Percentiles rank a stretch among this genome's conserved stretches.
These are phyloP conservation scores for Syzygium aromaticum DNA, from an alignment of 345 rosid genomes.

Conservation along the genomic window DNA sequence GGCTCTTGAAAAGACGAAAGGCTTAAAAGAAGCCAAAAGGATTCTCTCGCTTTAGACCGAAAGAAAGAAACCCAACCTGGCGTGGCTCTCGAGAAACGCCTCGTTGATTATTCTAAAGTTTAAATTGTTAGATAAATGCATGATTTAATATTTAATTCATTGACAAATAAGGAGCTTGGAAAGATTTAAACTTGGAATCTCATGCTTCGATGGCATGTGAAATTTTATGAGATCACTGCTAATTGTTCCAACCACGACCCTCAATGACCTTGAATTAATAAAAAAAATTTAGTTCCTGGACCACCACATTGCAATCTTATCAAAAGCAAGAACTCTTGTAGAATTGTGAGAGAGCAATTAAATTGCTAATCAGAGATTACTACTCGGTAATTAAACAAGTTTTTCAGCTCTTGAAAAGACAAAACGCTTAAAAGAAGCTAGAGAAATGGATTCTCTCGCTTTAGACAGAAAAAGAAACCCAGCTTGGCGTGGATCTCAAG, in stretches of 20 bases:
- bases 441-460: neutral
- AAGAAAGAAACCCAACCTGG: neutral
- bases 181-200: neutral
- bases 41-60: neutral
- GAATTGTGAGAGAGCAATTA: neutral
- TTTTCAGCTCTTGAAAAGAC: neutral
- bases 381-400: neutral
- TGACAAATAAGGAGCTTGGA: accelerated
- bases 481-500: neutral
- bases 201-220: neutral
- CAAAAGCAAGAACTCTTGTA: too few relatives aligned
- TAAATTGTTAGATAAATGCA: accelerated
- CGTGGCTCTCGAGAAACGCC: neutral
- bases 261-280: too few relatives aligned
- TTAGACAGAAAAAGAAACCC: neutral
- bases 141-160: neutral
- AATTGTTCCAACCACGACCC: neutral
- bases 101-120: neutral
- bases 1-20: neutral
- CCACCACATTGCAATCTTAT: too few relatives aligned
- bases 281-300: too few relatives aligned
- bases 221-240: neutral
- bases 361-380: neutral
- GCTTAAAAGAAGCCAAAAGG: neutral
- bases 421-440: neutral